Evolutionary conservation across 495 filamentous ascomycete genomes (phyloP), one percentile per base, ranked within the genome.

Genomic region (Trichoderma orchidacearum): DNA sequence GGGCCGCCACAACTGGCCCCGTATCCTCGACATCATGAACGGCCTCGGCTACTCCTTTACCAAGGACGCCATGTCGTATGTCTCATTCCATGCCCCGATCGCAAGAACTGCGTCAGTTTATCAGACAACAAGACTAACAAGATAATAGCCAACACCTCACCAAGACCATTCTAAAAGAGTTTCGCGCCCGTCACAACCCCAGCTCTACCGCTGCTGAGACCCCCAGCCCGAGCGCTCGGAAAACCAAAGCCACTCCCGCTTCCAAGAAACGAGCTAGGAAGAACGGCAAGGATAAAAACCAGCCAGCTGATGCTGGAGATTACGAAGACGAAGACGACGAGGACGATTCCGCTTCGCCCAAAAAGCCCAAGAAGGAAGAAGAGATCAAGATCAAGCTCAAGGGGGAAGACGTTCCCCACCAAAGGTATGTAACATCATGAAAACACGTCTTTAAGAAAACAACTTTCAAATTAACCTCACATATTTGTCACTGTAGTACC

Each of bases 21-120:
- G 32, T 5, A 11, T 55, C 17, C 11, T 21, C 2, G 31, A 35
- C 3, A 18, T 27, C 30, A 55, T 55, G 53, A 23, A 18, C 3
- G 21, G 32, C 13, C 32, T 30, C 5, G 53, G 53, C 6, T 36
- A 55, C 18, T 0, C 13, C 0, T 55, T 55, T 27, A 55, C 53
- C 23, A 32, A 25, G 5, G 53, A 55, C 30, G 53, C 53, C 9
- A 55, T 55, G 53, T 34, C 30, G 53, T 55, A 55, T 5, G 53
- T 55, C n/a, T 32, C 12, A 31, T 48, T 52, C 27, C 9, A 13
- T 23, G 0, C 23, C n/a, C n/a, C n/a, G n/a, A n/a, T n/a, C n/a
- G n/a, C n/a, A n/a, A n/a, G n/a, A n/a, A n/a, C n/a, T n/a, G n/a
- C n/a, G n/a, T n/a, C n/a, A n/a, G n/a, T n/a, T n/a, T n/a, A n/a